phyloP scores from a whole-genome alignment of 225 moss, liverwort and hornwort genomes.

The Polytrichum commune region DNA sequence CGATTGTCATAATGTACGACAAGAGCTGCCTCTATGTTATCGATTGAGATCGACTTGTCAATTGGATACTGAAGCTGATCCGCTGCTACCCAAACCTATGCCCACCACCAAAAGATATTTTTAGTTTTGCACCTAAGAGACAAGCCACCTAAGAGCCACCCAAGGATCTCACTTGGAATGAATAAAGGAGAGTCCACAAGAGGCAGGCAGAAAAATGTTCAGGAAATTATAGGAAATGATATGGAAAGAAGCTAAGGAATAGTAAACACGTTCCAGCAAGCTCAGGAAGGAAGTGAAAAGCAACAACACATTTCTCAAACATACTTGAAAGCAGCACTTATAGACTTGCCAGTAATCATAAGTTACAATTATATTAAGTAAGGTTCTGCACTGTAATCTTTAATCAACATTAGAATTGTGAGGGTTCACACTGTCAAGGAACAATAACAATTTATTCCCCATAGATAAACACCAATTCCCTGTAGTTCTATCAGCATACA shows the following conservation, averaged over 20 bases:
- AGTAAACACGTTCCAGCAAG: too few species aligned
- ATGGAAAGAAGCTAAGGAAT: too few species aligned
- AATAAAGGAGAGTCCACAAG: too few species aligned
- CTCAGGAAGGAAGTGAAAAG: too few species aligned
- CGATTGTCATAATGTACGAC: constrained; percentile 7
- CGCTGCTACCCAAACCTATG: constrained; percentile 52
- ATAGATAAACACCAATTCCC: too few species aligned
- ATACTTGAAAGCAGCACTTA: too few species aligned
- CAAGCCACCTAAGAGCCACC: neutral
- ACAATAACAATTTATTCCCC: neutral
- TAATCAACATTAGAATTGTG: neutral
- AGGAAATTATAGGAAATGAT: neutral
- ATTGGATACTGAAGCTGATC: constrained; percentile 36
- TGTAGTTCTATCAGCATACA: too few species aligned
- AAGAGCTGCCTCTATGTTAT: constrained; percentile 23
- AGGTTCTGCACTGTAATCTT: too few species aligned
- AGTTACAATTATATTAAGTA: too few species aligned
- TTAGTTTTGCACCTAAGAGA: neutral
- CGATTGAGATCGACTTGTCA: constrained; percentile 28
- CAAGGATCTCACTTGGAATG: too few species aligned
- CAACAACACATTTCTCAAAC: too few species aligned
- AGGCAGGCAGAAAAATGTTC: neutral
- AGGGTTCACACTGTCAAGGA: neutral
- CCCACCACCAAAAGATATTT: neutral
- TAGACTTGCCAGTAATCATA: too few species aligned